A percentile compares a stretch with the other conserved stretches of the same genome.
Evolutionary conservation across 1,139 yeast genomes (phyloP).

Genomic region (Ashbya aceris): DNA sequence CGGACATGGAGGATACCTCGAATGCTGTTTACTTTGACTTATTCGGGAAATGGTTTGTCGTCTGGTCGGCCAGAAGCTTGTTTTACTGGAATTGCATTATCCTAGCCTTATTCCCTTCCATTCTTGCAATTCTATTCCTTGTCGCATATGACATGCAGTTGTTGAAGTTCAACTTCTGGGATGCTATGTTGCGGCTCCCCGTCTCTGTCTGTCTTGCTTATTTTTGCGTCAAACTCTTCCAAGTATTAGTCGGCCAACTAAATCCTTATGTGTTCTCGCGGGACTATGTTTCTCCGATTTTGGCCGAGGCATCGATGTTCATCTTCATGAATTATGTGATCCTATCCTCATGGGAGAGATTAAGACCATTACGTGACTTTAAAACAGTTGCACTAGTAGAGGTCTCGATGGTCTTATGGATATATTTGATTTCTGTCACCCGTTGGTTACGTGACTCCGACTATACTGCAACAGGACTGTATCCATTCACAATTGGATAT

Average conservation of each 20-base stretch:
- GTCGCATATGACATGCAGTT: constrained; percentile 39
- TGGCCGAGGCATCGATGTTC: constrained; percentile 39
- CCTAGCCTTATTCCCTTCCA: constrained; percentile 46
- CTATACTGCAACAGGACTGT: constrained; percentile 54
- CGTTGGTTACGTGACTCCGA: constrained; percentile 35
- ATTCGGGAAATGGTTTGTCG: constrained; percentile 46
- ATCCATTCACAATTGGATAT: constrained; percentile 43
- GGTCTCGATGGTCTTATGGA: constrained; percentile 50
- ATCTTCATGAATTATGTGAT: constrained; percentile 47
- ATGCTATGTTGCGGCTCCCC: constrained; percentile 49
- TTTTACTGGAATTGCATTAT: constrained; percentile 41
- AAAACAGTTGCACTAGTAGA: constrained; percentile 60
- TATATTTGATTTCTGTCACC: constrained; percentile 41
- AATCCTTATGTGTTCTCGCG: constrained; percentile 59
- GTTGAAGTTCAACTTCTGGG: constrained; percentile 36
- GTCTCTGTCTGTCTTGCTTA: constrained; percentile 41
- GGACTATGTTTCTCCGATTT: constrained; percentile 40
- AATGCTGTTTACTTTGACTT: constrained; percentile 57
- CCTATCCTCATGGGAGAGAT: constrained; percentile 42
- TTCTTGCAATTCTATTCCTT: constrained; percentile 40
- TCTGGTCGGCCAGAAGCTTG: constrained; percentile 41
- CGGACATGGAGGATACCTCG: constrained; percentile 27
- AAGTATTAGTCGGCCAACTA: constrained; percentile 11
- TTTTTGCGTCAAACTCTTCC: constrained; percentile 31
- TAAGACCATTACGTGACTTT: constrained; percentile 58